Percentiles rank a stretch among this genome's conserved stretches.
Evolutionary conservation across 2,329 filamentous ascomycete genomes (phyloP).

Genomic region (Diaporthe sp.): DNA sequence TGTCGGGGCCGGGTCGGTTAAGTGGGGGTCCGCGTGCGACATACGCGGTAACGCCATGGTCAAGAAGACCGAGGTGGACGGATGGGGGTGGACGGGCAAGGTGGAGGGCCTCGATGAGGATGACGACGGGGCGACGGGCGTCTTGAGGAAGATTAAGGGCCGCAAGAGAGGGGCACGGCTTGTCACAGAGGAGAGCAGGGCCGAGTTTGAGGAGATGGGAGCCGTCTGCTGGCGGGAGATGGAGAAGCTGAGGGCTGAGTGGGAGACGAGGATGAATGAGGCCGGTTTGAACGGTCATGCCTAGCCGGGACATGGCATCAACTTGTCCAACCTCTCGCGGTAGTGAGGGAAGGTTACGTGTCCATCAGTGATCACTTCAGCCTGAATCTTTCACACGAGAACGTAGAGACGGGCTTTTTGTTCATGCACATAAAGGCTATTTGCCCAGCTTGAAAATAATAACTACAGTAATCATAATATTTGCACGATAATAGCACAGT

Average conservation of each 20-base stretch:
- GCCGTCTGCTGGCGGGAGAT: slow-evolving; percentile 76
- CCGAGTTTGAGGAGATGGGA: slow-evolving; percentile 73
- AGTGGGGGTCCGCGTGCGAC: slow-evolving; percentile 87
- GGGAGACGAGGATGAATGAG: slow-evolving; percentile 65
- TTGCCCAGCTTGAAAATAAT: background rate
- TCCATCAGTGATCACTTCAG: too few species aligned
- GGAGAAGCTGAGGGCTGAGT: slow-evolving; percentile 76
- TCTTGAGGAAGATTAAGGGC: slow-evolving; percentile 65
- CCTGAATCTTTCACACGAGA: background rate
- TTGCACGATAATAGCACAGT: background rate
- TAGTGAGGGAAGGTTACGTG: background rate
- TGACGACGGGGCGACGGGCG: slow-evolving; percentile 56
- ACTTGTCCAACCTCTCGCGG: background rate
- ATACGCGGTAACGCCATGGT: slow-evolving; percentile 69
- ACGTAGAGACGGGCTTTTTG: background rate
- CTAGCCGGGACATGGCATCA: background rate
- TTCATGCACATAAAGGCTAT: slow-evolving; percentile 1
- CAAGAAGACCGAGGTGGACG: slow-evolving; percentile 84
- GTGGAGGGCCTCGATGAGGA: slow-evolving; percentile 60
- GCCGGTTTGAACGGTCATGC: background rate
- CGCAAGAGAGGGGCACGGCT: slow-evolving; percentile 70
- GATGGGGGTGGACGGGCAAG: slow-evolving; percentile 82
- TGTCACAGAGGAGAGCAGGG: slow-evolving; percentile 70
- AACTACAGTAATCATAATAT: slow-evolving; percentile 25
- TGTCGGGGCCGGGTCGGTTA: slow-evolving; percentile 67